Evolutionary conservation across 257 asterid genomes (phyloP), one percentile per base, ranked within the genome.

Genomic region (Euphrasia confusa): DNA sequence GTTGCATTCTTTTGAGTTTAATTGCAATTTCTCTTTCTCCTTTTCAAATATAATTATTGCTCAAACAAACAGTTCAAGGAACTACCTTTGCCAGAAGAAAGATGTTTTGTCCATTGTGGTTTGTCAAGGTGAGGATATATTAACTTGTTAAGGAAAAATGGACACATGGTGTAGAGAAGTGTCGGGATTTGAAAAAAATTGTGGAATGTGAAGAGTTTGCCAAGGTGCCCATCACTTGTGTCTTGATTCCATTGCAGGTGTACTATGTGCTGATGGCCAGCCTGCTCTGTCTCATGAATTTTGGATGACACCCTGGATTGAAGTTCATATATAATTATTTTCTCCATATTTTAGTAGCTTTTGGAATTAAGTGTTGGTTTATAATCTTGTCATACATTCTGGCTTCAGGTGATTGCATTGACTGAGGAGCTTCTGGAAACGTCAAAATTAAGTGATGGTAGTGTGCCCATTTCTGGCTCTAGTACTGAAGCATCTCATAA

Each of bases 221-320:
- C 81, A 75, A 73, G 95, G 78, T 84, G 77, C 78, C 95, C 94
- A 85, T 93, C 95, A 85, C 86, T 81, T 68, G 77, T 87, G 78
- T 84, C 89, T 87, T 93, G 87, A 79, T 86, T 82, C 81, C 66
- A 71, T 85, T 86, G 99, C 96, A 86, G 97, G 99, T 89, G 69
- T 83, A 87, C 89, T 80, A 72, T 75, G 69, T 82, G 86, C 76
- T 80, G 99, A 79, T 87, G 95, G 94, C 86, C 95, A 71, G 86
- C 84, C 72, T 79, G 86, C 93, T 66, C 73, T 84, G 73, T 75
- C 82, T 71, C 83, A 76, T 80, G 85, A 83, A 78, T 77, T 86
- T 83, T 84, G 81, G 95, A 85, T 83, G 83, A 85, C 88, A 78
- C 81, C 77, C 80, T 80, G 87, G 85, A 83, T 84, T 82, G 82